These are phyloP conservation scores for Angomonas deanei DNA, from an alignment of 208 protist genomes.

Conservation along the genomic window DNA sequence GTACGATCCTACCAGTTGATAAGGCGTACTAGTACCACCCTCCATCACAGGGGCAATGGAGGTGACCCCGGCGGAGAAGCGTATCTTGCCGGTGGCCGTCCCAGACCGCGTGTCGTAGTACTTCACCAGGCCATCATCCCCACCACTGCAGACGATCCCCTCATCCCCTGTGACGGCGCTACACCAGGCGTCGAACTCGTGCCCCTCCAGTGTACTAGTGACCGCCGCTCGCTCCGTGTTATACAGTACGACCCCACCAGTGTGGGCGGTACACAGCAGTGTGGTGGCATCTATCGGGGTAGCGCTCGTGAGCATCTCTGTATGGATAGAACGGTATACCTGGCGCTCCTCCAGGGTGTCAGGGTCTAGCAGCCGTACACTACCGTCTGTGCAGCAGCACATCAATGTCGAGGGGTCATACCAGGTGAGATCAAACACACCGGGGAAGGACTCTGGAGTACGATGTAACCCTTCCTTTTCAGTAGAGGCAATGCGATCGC, in stretches of 20 bases:
- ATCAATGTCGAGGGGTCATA: slow-evolving; percentile 14
- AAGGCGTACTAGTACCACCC: slow-evolving; percentile 23
- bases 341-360: slow-evolving; percentile 12
- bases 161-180: slow-evolving; percentile 15
- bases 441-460: slow-evolving; percentile 20
- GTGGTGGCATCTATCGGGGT: slow-evolving; percentile 10
- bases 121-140: slow-evolving; percentile 71
- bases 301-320: slow-evolving; percentile 75
- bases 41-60: slow-evolving; percentile 56
- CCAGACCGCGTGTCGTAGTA: slow-evolving; percentile 44
- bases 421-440: slow-evolving; percentile 59
- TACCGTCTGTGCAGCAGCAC: slow-evolving; percentile 64
- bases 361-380: slow-evolving; percentile 37
- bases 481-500: neutral
- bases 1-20: slow-evolving; percentile 73
- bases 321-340: slow-evolving; percentile 34
- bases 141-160: slow-evolving; percentile 49
- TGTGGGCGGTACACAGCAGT: slow-evolving; percentile 70
- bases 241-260: slow-evolving; percentile 50
- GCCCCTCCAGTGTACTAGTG: slow-evolving; percentile 31
- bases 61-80: slow-evolving; percentile 73
- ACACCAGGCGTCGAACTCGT: slow-evolving; percentile 87
- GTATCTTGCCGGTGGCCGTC: slow-evolving; percentile 20
- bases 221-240: slow-evolving; percentile 18
- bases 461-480: neutral